Base-by-base conservation (phyloP, 495 filamentous ascomycete species). In the Melanomma pulvis-pyrius region DNA sequence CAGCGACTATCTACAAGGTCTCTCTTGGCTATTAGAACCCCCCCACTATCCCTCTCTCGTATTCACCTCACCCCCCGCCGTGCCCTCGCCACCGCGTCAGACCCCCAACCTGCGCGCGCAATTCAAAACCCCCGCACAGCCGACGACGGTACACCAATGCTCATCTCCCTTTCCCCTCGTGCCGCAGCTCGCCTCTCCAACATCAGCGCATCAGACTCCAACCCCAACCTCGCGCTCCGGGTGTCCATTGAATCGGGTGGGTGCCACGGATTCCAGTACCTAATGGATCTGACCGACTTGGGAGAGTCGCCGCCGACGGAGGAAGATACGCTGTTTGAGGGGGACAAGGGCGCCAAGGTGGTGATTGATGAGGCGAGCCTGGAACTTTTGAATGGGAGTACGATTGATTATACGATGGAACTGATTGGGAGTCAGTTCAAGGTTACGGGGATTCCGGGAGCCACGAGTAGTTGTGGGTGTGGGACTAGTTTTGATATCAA, bases 381-480 rank as follows among this genome's bases (percentile, higher is more conserved):
- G 19, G 92, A 97, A 68, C 79, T 98, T 58, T 75, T 98, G 60
- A 93, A 91, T 74, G 94, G 93, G 11, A 96, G 92, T 75, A 96
- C 90, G 75, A 86, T 98, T 19, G 96, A 98, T 73, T 98, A 90
- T 78, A 96, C 92, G 0, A 94, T 91, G 83, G 94, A 98, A 81
- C 76, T 98, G 76, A 98, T 98, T 77, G 94, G 96, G 32, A 96
- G 92, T 66, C 92, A 98, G 79, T 98, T 98, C 77, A 96, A 93
- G 82, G 91, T 97, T 73, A 88, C 92, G 56, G 91, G 92, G 71
- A 98, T 96, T 73, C 94, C 96, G 0, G 76, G 86, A 28, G 94
- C 96, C 11, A 90, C 87, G 44, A 97, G 92, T 79, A 97, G 90
- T 76, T 98, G 94, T 82, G 94, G 94, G 0, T 98, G 96, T 80